phyloP scores from a whole-genome alignment of 2,329 filamentous ascomycete genomes.

The Clonostachys rosea region DNA sequence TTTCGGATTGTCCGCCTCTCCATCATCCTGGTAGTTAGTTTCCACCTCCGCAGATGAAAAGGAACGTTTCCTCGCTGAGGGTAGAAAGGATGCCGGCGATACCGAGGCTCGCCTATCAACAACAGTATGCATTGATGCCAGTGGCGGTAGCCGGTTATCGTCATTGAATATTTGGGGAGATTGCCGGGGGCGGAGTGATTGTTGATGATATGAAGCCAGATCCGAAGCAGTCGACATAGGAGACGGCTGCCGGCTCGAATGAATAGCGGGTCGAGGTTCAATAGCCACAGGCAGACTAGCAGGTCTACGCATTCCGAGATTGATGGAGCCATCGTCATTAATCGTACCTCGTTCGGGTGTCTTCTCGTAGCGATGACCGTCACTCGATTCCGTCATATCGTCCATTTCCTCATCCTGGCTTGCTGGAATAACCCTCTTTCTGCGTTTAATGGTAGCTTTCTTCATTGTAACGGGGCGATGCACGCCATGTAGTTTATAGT shows the following conservation, averaged over 20 bases:
- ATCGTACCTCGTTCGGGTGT: constrained; percentile 47
- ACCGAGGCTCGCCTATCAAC: constrained; percentile 51
- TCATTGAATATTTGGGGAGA: constrained; percentile 38
- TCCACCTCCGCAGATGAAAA: constrained; percentile 59
- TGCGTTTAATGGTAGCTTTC: constrained; percentile 91
- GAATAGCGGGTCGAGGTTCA: constrained; percentile 38
- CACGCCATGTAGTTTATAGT: constrained; percentile 92
- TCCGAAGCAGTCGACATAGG: constrained; percentile 35
- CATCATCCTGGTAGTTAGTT: constrained; percentile 23
- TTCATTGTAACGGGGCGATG: constrained; percentile 98
- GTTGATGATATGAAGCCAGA: constrained; percentile 47
- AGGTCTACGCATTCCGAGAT: constrained; percentile 51
- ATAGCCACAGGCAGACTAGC: constrained; percentile 38
- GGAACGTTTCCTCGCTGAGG: constrained; percentile 60
- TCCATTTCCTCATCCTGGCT: constrained; percentile 45
- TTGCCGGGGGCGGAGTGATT: constrained; percentile 29
- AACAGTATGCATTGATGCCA: constrained; percentile 38
- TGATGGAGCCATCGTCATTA: constrained; percentile 62
- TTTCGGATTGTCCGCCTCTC: constrained; percentile 45
- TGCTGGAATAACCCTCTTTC: constrained; percentile 90
- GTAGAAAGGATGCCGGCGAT: constrained; percentile 56
- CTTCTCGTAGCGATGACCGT: constrained; percentile 26
- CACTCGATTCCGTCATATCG: constrained; percentile 41
- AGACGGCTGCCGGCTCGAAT: constrained; percentile 34
- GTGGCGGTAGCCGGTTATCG: constrained; percentile 54